phyloP scores from a whole-genome alignment of 106 monocot genomes.

The Posidonia australis region DNA sequence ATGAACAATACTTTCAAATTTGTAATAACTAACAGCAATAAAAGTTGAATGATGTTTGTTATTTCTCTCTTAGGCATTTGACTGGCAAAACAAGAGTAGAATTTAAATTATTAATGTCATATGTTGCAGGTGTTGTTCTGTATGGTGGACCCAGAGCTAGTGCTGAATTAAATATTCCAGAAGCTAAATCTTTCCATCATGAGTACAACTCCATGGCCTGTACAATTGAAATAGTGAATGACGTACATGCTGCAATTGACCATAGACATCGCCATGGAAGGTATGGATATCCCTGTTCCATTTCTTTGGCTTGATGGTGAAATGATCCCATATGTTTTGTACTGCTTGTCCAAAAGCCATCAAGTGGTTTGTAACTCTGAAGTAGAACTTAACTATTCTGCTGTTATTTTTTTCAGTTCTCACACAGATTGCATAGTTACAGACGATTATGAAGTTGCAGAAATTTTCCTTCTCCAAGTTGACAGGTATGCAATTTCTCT shows the following conservation, averaged over 20 bases:
- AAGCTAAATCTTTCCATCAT: slow-evolving; percentile 58
- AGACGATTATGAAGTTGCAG: slow-evolving; percentile 56
- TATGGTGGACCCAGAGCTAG: slow-evolving; percentile 77
- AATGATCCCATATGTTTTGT: not conserved
- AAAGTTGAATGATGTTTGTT: no score
- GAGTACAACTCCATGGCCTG: slow-evolving; percentile 91
- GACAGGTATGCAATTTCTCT: slow-evolving; percentile 49
- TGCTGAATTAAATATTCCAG: slow-evolving; percentile 48
- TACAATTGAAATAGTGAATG: slow-evolving; percentile 82
- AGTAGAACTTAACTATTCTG: not conserved
- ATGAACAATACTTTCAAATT: not conserved
- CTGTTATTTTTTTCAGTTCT: slow-evolving; percentile 30
- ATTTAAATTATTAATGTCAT: not conserved
- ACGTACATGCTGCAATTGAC: slow-evolving; percentile 65
- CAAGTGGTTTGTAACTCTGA: not conserved
- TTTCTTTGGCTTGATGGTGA: not conserved
- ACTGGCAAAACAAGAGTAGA: not conserved
- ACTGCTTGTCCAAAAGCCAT: no score
- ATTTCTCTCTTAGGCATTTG: not conserved
- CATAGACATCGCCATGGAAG: slow-evolving; percentile 90
- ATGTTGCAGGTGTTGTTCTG: slow-evolving; percentile 45
- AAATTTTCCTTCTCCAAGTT: slow-evolving; percentile 62
- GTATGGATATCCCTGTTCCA: slow-evolving; percentile 16
- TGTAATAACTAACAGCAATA: no score
- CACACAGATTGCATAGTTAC: slow-evolving; percentile 93